These are phyloP conservation scores for Leptodontidium sp. DNA, from an alignment of 2,329 filamentous ascomycete species.

Conservation along the genomic window DNA sequence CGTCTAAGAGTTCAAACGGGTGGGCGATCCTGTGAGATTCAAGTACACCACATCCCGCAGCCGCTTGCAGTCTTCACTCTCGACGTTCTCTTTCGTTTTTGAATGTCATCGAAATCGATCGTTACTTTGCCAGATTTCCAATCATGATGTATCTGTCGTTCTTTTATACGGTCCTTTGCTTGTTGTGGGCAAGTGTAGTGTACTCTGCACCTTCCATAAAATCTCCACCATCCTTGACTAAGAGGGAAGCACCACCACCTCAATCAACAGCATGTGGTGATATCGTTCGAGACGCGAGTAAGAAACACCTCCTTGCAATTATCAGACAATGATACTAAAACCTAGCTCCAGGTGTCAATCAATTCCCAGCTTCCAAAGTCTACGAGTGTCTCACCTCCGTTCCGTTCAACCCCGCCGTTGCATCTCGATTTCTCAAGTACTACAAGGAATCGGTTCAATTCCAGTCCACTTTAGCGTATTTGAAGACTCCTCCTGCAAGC, in stretches of 20 bases:
- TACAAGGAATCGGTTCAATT: conserved; percentile 52
- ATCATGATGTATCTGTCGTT: conserved; percentile 4
- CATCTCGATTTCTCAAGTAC: conserved; percentile 54
- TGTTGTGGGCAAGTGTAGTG: conserved; percentile 7
- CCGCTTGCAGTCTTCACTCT: not conserved
- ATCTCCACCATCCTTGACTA: not conserved
- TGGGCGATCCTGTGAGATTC: too few species aligned
- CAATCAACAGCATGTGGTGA: conserved; percentile 35
- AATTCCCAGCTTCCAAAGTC: conserved; percentile 33
- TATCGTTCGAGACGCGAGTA: conserved; percentile 30
- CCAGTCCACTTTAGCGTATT: conserved; percentile 42
- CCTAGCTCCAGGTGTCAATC: not conserved
- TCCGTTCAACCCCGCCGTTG: conserved; percentile 55
- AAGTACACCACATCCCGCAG: not conserved
- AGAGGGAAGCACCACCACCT: conserved; percentile 21
- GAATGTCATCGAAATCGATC: not conserved
- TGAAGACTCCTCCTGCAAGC: conserved; percentile 58
- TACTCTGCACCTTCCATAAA: conserved; percentile 3
- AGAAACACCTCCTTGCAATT: not conserved
- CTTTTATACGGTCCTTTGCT: not conserved
- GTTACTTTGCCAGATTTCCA: not conserved
- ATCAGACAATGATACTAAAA: not conserved
- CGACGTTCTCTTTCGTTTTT: not conserved
- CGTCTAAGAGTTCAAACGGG: too few species aligned
- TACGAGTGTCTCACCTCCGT: conserved; percentile 54